Percentiles rank a stretch among this genome's conserved stretches.
Conservation (phyloP, 768 basidiomycete species). For the Pleurotus platypus region DNA sequence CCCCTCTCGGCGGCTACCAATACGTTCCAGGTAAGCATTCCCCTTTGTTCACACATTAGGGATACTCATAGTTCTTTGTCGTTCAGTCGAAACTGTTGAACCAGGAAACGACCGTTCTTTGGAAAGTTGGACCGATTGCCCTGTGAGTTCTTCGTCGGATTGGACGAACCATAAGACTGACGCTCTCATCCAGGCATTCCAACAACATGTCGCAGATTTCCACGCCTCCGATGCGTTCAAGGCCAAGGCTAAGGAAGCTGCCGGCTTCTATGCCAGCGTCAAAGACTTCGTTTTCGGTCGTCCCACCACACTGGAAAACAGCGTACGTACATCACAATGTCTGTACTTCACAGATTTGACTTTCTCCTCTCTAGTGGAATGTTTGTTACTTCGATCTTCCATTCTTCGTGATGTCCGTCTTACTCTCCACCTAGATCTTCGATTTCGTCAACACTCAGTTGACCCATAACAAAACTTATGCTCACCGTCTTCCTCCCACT, state of each 20-base stretch:
- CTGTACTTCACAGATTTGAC: constrained; percentile 8
- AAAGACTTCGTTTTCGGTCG: constrained; percentile 73
- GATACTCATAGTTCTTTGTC: neutral
- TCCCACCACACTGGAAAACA: constrained; percentile 63
- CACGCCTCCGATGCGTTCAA: constrained; percentile 67
- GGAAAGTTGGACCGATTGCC: constrained; percentile 71
- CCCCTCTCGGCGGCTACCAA: constrained; percentile 82
- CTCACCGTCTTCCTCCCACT: constrained; percentile 76
- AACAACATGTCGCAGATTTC: constrained; percentile 58
- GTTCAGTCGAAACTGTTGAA: constrained; percentile 78
- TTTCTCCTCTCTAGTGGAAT: constrained; percentile 56
- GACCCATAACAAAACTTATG: constrained; percentile 79
- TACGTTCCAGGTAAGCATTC: constrained; percentile 66
- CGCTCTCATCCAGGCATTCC: constrained; percentile 45
- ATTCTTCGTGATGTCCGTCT: constrained; percentile 9
- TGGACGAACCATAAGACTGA: neutral
- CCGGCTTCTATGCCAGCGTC: constrained; percentile 61
- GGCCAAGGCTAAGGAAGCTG: constrained; percentile 48
- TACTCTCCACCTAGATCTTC: constrained; percentile 46
- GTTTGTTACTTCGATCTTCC: constrained; percentile 35
- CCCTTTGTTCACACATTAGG: neutral
- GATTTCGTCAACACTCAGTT: constrained; percentile 77
- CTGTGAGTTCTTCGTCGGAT: constrained; percentile 25
- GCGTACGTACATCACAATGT: constrained; percentile 37
- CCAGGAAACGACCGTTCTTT: constrained; percentile 79